Evolutionary conservation across 805 yeast genomes (phyloP), one percentile per base, ranked within the genome.

Genomic region (Cephaloascus fragrans): DNA sequence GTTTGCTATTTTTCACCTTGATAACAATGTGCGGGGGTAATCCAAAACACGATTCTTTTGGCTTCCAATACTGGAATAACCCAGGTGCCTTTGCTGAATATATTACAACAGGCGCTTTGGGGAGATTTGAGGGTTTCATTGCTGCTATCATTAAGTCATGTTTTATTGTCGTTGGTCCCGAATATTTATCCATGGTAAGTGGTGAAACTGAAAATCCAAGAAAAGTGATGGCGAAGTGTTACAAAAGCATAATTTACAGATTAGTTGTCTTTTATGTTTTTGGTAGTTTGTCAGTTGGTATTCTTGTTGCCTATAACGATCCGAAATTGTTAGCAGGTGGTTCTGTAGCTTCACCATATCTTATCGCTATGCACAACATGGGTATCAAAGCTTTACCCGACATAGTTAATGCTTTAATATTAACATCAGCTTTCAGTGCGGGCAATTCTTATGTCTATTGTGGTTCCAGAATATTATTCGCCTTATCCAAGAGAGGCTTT

Each of bases 21-120:
- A 51, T 73, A 41, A 66, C 73, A 33, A 73, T 73, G 78, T 72
- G 71, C 39, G 79, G 79, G 16, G 79, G 78, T 35, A 72, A 73
- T 47, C 79, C 79, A 2, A 48, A 59, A 29, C 66, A 64, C 35
- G 73, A 71, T 44, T 72, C 63, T 3, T 73, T 64, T 49, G 79
- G 79, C 1, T 73, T 73, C 55, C 51, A 68, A 36, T 57, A 67
- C 47, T 69, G 67, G 70, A 53, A 52, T 29, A 23, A 23, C 12
- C 64, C 68, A 2, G 70, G 71, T 6, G 55, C 63, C 19, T 53
- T 67, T 44, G 62, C 62, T 26, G 68, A 61, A 41, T 53, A 56
- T 39, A 51, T 59, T 32, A 51, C 59, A 10, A 57, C 59, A 1
- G 73, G 73, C 1, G 35, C 52, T 4, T 38, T 55, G 9, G 73